These are phyloP conservation scores for Strobilomyces confusus DNA, from an alignment of 768 basidiomycete genomes.

Conservation along the genomic window DNA sequence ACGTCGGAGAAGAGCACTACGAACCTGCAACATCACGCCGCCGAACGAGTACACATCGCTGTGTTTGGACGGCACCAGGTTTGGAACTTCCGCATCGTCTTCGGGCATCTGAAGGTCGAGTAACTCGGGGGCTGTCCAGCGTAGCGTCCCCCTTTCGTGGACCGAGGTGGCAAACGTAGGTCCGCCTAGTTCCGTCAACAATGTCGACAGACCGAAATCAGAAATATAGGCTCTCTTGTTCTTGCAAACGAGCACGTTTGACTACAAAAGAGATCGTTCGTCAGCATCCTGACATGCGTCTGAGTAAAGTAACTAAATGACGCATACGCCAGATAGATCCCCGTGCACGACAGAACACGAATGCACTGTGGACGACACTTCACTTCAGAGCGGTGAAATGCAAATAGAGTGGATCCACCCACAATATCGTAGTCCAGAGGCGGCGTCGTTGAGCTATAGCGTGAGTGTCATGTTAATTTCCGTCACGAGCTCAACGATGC, in stretches of 20 bases:
- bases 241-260: slow-evolving; percentile 16
- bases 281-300: neutral
- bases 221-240: slow-evolving; percentile 18
- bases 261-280: neutral
- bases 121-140: slow-evolving; percentile 24
- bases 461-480: neutral
- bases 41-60: slow-evolving; percentile 21
- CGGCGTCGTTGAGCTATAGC: slow-evolving; percentile 14
- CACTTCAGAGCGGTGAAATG: neutral
- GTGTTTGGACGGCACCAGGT: slow-evolving; percentile 3
- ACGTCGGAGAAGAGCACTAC: neutral
- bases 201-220: slow-evolving; percentile 45
- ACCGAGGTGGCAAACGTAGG: slow-evolving; percentile 32
- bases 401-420: neutral
- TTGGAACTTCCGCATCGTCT: slow-evolving; percentile 11
- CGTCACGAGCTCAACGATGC: neutral
- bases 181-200: slow-evolving; percentile 37
- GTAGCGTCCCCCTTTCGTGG: slow-evolving; percentile 32
- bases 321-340: slow-evolving; percentile 21
- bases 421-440: slow-evolving; percentile 22
- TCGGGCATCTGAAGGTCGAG: slow-evolving; percentile 23
- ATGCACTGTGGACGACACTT: slow-evolving; percentile 8
- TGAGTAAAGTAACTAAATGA: neutral
- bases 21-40: slow-evolving; percentile 31
- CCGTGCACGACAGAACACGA: slow-evolving; percentile 16